Percentiles rank a stretch among this genome's conserved stretches.
These are phyloP conservation scores for Quercus mongolica DNA, from an alignment of 306 rosid species.

Conservation along the genomic window DNA sequence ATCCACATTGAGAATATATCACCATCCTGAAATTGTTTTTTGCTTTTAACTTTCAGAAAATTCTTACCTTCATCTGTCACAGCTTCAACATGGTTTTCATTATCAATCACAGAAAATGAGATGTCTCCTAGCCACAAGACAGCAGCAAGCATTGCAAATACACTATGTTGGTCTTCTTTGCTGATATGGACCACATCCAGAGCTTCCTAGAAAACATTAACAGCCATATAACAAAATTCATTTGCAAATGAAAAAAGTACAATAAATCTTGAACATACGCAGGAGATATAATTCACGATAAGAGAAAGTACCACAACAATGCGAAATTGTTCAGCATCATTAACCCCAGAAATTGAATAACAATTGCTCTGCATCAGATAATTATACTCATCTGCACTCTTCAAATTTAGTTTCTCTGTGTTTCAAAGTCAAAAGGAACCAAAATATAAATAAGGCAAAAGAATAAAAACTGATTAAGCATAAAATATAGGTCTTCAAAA, in stretches of 20 bases:
- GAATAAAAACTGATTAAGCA: neutral
- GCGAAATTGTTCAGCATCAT: constrained; percentile 86
- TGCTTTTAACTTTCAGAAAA: constrained; percentile 6
- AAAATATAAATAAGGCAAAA: constrained; percentile 8
- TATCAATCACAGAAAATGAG: constrained; percentile 74
- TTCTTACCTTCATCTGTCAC: constrained; percentile 79
- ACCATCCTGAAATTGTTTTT: neutral
- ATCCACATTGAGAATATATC: neutral
- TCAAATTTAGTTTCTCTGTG: constrained; percentile 78
- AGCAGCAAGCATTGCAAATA: constrained; percentile 99
- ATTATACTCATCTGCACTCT: constrained; percentile 64
- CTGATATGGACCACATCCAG: constrained; percentile 86
- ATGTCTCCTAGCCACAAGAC: constrained; percentile 97
- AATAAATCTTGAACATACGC: constrained; percentile 7
- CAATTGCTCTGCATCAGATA: constrained; percentile 88
- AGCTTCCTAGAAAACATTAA: constrained; percentile 70
- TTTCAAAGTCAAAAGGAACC: constrained; percentile 26
- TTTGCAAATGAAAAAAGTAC: constrained; percentile 17
- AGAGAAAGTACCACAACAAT: constrained; percentile 61
- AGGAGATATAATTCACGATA: constrained; percentile 12
- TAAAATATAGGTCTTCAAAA: neutral
- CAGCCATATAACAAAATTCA: constrained; percentile 19
- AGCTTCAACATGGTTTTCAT: constrained; percentile 90
- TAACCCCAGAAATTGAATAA: constrained; percentile 65
- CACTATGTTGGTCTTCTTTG: constrained; percentile 81